A percentile compares a stretch with the other conserved stretches of the same genome.
These are phyloP conservation scores for Arthroderma sp. DNA, from an alignment of 2,329 filamentous ascomycete genomes.

Conservation along the genomic window DNA sequence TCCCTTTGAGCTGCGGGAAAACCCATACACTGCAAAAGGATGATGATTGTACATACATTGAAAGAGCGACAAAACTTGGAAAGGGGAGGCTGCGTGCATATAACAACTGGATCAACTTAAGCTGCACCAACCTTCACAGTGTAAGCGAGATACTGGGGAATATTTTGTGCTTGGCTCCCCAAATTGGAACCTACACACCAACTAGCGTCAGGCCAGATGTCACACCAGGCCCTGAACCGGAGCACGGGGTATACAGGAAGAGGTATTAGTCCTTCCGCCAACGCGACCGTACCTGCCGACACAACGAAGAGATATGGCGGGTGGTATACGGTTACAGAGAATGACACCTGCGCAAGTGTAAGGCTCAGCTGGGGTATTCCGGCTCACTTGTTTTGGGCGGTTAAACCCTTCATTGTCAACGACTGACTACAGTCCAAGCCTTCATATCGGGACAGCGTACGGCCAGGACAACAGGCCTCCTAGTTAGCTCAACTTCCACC, in stretches of 20 bases:
- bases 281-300: constrained; percentile 10
- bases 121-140: constrained; percentile 9
- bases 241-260: constrained; percentile 1
- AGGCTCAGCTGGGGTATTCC: constrained; percentile 11
- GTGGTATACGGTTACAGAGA: constrained; percentile 10
- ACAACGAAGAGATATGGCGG: constrained; percentile 11
- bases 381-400: constrained; percentile 8
- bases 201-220: not conserved
- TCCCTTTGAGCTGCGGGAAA: not conserved
- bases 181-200: constrained; percentile 4
- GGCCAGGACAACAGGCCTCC: no score
- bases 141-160: constrained; percentile 5
- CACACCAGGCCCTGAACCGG: not conserved
- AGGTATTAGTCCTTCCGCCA: constrained; percentile 6
- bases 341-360: constrained; percentile 13
- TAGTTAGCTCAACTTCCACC: no score
- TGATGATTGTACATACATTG: not conserved
- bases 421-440: constrained; percentile 5
- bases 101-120: constrained; percentile 9
- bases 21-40: not conserved
- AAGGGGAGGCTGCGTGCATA: constrained; percentile 6
- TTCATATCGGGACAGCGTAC: not conserved
- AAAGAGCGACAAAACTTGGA: not conserved
- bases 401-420: constrained; percentile 13
- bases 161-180: constrained; percentile 9